These are phyloP conservation scores for Pseudoturritis turrita DNA, from an alignment of 345 rosid genomes.

Conservation along the genomic window DNA sequence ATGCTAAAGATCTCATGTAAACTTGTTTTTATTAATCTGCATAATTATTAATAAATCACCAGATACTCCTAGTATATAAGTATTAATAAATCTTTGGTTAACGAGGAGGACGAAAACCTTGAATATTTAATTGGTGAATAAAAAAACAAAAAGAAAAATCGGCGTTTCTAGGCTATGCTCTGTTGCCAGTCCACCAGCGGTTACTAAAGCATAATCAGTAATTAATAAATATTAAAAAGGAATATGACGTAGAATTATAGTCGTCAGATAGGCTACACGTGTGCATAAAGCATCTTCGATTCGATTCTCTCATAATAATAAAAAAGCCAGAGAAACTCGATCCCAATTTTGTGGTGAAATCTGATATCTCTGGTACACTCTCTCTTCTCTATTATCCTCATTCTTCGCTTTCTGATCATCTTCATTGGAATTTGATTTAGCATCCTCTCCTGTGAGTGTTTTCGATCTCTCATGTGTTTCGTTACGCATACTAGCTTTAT, in stretches of 20 bases:
- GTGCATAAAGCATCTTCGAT: background rate
- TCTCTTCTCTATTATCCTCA: background rate
- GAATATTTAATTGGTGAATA: background rate
- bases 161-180: background rate
- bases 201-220: no score
- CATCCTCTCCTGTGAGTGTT: background rate
- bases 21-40: no score
- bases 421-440: background rate
- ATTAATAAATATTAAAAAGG: background rate
- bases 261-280: background rate
- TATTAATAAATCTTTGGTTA: no score
- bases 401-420: background rate
- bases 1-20: no score
- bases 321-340: background rate
- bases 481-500: background rate
- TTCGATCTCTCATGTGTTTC: background rate
- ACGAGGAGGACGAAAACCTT: no score
- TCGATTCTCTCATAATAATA: background rate
- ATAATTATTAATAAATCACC: no score
- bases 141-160: no score
- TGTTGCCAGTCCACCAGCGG: background rate
- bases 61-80: no score
- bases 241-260: background rate
- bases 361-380: background rate
- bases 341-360: background rate